Evolutionary conservation across 768 basidiomycete genomes (phyloP), one percentile per base, ranked within the genome.

Genomic region (Mycena galericulata): DNA sequence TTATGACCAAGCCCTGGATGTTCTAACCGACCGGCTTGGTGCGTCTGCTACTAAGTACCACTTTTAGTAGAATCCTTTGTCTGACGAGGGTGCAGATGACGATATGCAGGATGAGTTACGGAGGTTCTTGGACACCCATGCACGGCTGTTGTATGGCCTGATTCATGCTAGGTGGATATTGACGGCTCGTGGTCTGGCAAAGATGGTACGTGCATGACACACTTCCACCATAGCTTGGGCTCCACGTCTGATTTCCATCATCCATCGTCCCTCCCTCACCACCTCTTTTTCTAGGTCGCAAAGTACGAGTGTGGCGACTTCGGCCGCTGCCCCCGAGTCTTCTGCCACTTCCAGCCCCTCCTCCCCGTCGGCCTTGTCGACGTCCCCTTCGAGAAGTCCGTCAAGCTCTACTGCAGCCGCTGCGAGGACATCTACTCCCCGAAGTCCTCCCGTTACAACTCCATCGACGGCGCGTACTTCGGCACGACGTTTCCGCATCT

Each of bases 271-370:
- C 47, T 36, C 34, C 34, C 14, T n/a, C n/a, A n/a, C n/a, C n/a
- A n/a, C n/a, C n/a, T n/a, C n/a, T n/a, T n/a, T n/a, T n/a, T n/a
- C 50, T 72, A 94, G 93, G 87, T 98, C 64, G 96, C 98, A 73
- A 99, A 99, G 82, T 99, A 97, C 86, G 98, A 97, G 80, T 92
- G 95, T 71, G 96, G 95, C 61, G 98, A 99, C 79, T 99, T 99
- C 74, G 97, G 98, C 30, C 93, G 98, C 50, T 99, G 98, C 81
- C 98, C 98, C 4, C 94, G 98, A 69, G 98, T 99, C 29, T 88
- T 97, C 73, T 99, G 98, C 84, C 93, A 95, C 76, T 87, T 89
- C 8, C 98, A 99, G 77, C 92, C 96, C 18, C 93, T 99, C 70
- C 93, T 99, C 34, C 98, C 98, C 20, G 95, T 99, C 70, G 98